Conservation (phyloP, 305 asterid species). For the Caryopteris hybrid region DNA sequence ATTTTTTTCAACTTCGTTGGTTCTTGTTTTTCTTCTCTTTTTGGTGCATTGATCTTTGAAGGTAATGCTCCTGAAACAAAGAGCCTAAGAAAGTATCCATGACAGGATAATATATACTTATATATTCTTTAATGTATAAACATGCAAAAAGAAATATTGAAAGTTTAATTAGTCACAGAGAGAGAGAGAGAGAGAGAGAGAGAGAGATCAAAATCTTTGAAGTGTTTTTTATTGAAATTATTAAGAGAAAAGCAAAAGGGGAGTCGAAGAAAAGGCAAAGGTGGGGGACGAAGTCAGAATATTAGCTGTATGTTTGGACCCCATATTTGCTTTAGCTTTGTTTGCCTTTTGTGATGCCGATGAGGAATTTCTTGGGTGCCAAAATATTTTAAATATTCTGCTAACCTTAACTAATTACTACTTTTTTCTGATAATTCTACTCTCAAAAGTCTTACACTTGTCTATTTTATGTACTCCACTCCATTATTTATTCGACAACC, state of each 20-base stretch:
- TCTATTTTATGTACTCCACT: no score
- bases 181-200: neutral
- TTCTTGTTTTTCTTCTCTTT: neutral
- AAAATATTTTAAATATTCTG: conserved; percentile 4
- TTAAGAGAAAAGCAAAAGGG: conserved; percentile 18
- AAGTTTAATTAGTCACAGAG: neutral
- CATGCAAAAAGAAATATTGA: neutral
- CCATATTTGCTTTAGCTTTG: conserved; percentile 14
- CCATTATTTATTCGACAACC: no score
- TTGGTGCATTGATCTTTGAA: conserved; percentile 1
- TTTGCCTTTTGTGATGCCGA: conserved; percentile 10
- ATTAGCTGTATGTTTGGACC: conserved; percentile 31
- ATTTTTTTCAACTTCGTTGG: neutral
- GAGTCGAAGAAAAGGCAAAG: conserved; percentile 20
- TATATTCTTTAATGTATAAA: neutral
- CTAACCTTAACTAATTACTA: neutral
- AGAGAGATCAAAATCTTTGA: conserved; percentile 24
- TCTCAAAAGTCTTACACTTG: no score
- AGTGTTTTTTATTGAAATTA: neutral
- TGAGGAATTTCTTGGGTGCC: conserved; percentile 13
- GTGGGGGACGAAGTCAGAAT: conserved; percentile 30
- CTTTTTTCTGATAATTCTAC: neutral
- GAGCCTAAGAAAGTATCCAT: neutral
- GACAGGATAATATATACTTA: neutral
- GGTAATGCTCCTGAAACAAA: neutral